phyloP scores from a whole-genome alignment of 768 basidiomycete genomes.

The Amanita molliuscula region DNA sequence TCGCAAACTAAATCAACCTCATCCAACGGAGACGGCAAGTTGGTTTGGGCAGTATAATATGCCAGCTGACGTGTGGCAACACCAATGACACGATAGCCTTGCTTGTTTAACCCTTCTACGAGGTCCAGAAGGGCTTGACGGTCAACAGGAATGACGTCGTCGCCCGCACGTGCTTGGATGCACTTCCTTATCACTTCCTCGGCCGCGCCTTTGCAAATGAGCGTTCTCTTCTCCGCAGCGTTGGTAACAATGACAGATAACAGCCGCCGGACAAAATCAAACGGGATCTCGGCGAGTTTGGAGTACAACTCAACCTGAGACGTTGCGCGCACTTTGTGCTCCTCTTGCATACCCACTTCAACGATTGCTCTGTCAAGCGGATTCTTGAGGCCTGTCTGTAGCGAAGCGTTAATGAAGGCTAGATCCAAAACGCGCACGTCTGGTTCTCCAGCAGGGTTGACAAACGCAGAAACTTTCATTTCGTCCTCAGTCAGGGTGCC shows the following conservation, averaged over 20 bases:
- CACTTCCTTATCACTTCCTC: background rate
- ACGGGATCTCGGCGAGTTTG: slow-evolving; percentile 24
- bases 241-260: slow-evolving; percentile 17
- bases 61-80: background rate
- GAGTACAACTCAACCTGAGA: slow-evolving; percentile 13
- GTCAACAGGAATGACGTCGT: background rate
- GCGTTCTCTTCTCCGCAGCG: background rate
- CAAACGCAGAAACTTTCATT: slow-evolving; percentile 13
- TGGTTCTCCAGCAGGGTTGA: slow-evolving; percentile 7
- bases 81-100: background rate
- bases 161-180: background rate
- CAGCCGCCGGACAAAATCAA: slow-evolving; percentile 24
- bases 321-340: slow-evolving; percentile 2
- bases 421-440: slow-evolving; percentile 16
- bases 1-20: background rate
- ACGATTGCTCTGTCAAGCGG: slow-evolving; percentile 23
- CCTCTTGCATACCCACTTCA: slow-evolving; percentile 14
- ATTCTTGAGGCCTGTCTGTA: slow-evolving; percentile 25
- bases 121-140: background rate
- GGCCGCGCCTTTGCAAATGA: background rate
- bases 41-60: background rate
- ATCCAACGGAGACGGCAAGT: background rate
- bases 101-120: background rate
- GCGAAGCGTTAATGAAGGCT: slow-evolving; percentile 20
- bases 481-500: slow-evolving; percentile 37